phyloP scores from a whole-genome alignment of 192 early-diverging fungal genomes.

The Coemansia sp. region DNA sequence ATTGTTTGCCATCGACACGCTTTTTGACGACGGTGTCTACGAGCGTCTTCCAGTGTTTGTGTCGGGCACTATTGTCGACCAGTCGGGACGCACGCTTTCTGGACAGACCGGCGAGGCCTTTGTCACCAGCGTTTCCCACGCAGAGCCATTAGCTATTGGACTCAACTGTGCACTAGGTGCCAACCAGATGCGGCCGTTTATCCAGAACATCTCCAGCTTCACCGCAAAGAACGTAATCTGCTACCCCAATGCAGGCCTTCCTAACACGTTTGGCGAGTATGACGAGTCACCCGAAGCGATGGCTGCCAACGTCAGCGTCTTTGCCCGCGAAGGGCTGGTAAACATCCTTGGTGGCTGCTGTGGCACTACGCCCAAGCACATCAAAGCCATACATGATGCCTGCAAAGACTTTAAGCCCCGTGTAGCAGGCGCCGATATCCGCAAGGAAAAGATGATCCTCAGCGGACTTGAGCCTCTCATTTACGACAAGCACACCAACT shows the following conservation, averaged over 20 bases:
- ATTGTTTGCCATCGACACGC: conserved; percentile 84
- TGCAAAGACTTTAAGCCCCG: conserved; percentile 78
- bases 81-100: conserved; percentile 92
- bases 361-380: conserved; percentile 94
- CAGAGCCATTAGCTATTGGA: conserved; percentile 85
- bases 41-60: conserved; percentile 70
- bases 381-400: conserved; percentile 79
- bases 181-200: conserved; percentile 93
- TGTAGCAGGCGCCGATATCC: conserved; percentile 68
- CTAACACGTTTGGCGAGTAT: conserved; percentile 97
- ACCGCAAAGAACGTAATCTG: conserved; percentile 84
- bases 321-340: conserved; percentile 90
- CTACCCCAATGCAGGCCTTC: conserved; percentile 96
- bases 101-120: conserved; percentile 98
- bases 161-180: conserved; percentile 89
- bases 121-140: conserved; percentile 79
- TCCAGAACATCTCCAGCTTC: conserved; percentile 86
- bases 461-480: conserved; percentile 86
- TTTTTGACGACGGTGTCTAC: conserved; percentile 81
- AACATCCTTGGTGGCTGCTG: conserved; percentile 98
- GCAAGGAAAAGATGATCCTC: conserved; percentile 72
- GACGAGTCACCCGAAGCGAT: conserved; percentile 87
- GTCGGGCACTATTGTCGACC: conserved; percentile 95
- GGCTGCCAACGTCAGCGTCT: conserved; percentile 81
- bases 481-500: conserved; percentile 80